These are phyloP conservation scores for Cyberlindnera misumaiensis DNA, from an alignment of 805 yeast genomes.

Conservation along the genomic window DNA sequence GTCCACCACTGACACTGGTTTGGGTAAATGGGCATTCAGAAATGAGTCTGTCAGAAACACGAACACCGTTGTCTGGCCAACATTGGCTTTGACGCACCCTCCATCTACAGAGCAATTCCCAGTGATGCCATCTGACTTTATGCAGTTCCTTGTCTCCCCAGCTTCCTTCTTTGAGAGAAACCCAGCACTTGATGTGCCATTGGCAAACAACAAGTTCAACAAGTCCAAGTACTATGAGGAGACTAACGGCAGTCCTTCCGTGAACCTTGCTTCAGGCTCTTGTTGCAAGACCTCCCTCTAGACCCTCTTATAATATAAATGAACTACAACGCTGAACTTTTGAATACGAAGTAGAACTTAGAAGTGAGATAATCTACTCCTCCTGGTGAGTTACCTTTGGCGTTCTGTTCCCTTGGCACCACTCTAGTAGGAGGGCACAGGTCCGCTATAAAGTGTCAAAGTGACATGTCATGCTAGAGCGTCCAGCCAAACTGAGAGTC, in stretches of 20 bases:
- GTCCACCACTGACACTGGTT: constrained; percentile 62
- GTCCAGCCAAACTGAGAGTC: too few species aligned
- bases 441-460: too few species aligned
- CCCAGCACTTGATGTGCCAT: constrained; percentile 76
- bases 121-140: constrained; percentile 80
- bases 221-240: constrained; percentile 30
- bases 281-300: constrained; percentile 15
- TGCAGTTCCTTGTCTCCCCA: constrained; percentile 61
- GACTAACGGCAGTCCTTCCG: constrained; percentile 7
- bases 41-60: constrained; percentile 63
- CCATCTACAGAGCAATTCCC: constrained; percentile 87
- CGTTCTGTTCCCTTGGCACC: too few species aligned
- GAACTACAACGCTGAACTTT: too few species aligned
- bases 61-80: constrained; percentile 75
- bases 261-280: constrained; percentile 10
- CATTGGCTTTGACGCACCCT: constrained; percentile 74
- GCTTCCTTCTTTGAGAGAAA: constrained; percentile 69
- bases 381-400: too few species aligned
- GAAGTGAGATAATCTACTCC: too few species aligned
- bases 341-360: too few species aligned
- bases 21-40: constrained; percentile 66
- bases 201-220: constrained; percentile 60
- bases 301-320: not conserved
- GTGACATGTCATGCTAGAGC: too few species aligned
- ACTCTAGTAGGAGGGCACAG: too few species aligned